Evolutionary conservation across 768 basidiomycete species (phyloP).

Genomic region (Lepiota subincarnata): DNA sequence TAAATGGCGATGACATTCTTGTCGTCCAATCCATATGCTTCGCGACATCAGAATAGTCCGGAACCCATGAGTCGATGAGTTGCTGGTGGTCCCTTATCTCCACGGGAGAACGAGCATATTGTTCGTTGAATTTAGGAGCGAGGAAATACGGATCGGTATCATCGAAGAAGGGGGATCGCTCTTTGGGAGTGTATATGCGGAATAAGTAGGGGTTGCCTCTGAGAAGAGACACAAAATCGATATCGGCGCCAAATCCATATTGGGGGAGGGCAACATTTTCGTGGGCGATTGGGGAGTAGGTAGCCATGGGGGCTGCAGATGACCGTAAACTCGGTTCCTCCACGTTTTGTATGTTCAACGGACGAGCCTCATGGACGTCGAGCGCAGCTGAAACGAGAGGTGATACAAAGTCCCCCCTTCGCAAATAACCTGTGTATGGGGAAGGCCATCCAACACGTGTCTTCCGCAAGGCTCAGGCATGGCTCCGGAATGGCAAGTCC

Average conservation of each 20-base stretch:
- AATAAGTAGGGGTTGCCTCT: constrained; percentile 71
- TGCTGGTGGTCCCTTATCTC: constrained; percentile 22
- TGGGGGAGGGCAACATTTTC: constrained; percentile 49
- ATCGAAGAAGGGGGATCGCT: constrained; percentile 49
- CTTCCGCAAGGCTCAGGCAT: constrained; percentile 2
- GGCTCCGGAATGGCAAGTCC: neutral
- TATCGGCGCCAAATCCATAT: constrained; percentile 65
- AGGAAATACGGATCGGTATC: constrained; percentile 62
- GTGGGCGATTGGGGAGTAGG: constrained; percentile 20
- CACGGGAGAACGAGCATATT: constrained; percentile 33
- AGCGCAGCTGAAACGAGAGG: constrained; percentile 26
- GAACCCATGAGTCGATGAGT: constrained; percentile 25
- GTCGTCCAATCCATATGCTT: constrained; percentile 78
- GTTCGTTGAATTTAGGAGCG: constrained; percentile 59
- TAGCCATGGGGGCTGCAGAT: constrained; percentile 21
- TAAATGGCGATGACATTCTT: constrained; percentile 61
- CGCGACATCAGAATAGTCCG: constrained; percentile 59
- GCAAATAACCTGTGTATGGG: neutral
- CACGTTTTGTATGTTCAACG: constrained; percentile 11
- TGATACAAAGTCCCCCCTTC: neutral
- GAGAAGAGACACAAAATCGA: constrained; percentile 58
- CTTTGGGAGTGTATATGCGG: constrained; percentile 75
- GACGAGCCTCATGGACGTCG: constrained; percentile 28
- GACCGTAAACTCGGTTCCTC: neutral
- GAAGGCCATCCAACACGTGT: constrained; percentile 30